These are phyloP conservation scores for Marasmius fiardii DNA, from an alignment of 1,284 basidiomycete genomes.

Conservation along the genomic window DNA sequence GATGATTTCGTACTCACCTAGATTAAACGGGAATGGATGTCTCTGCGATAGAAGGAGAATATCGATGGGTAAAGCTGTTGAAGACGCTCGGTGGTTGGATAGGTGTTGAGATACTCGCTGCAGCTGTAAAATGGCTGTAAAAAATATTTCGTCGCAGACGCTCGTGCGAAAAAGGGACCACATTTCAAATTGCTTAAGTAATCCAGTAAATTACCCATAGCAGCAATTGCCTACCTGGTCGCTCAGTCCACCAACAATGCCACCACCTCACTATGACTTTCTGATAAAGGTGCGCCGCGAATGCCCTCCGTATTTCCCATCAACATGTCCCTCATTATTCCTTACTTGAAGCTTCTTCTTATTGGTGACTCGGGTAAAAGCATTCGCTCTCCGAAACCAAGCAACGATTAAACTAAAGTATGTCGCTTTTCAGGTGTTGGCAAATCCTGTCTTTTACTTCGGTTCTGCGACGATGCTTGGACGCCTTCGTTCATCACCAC, in stretches of 20 bases:
- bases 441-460: constrained; percentile 96
- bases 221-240: neutral
- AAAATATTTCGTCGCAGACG: too few species aligned
- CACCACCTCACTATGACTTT: constrained; percentile 86
- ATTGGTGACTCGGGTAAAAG: constrained; percentile 90
- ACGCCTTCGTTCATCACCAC: constrained; percentile 99
- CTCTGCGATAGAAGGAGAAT: too few species aligned
- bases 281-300: constrained; percentile 76
- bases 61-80: too few species aligned
- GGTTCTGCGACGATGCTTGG: constrained; percentile 99
- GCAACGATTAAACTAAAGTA: constrained; percentile 1
- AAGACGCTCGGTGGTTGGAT: too few species aligned
- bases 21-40: too few species aligned
- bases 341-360: constrained; percentile 70
- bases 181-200: neutral
- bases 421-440: constrained; percentile 74
- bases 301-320: constrained; percentile 5
- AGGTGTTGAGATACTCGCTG: too few species aligned
- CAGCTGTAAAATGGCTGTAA: neutral
- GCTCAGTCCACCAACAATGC: constrained; percentile 43
- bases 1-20: too few species aligned
- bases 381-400: constrained; percentile 1
- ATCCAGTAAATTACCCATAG: neutral
- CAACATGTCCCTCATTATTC: neutral
- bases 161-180: too few species aligned